Percentiles rank a stretch among this genome's conserved stretches.
Conservation (phyloP, 306 rosid species). For the Prunus padus region DNA sequence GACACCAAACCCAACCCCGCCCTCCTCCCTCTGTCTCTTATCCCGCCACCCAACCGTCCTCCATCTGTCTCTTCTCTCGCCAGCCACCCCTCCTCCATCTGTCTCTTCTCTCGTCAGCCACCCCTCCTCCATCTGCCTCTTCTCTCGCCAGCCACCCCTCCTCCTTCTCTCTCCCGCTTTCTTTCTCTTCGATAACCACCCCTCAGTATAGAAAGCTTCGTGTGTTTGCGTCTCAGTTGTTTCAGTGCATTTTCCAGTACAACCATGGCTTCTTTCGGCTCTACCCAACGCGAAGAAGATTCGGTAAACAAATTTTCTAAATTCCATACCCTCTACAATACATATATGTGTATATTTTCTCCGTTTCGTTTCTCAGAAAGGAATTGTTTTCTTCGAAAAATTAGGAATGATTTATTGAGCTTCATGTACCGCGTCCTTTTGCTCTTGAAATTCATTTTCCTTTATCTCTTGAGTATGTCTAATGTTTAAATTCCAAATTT, state of each 20-base stretch:
- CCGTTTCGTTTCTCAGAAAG: neutral
- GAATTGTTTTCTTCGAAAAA: neutral
- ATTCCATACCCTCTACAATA: neutral
- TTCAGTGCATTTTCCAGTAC: neutral
- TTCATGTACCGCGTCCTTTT: neutral
- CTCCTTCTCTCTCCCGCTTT: too few species aligned
- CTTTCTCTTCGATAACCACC: too few species aligned
- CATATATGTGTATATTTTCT: neutral
- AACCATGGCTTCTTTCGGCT: constrained; percentile 33
- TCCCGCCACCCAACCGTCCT: too few species aligned
- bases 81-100: too few species aligned
- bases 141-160: too few species aligned
- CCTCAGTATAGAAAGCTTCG: neutral
- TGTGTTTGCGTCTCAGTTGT: neutral
- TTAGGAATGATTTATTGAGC: neutral
- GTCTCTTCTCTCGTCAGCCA: too few species aligned
- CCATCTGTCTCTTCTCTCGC: too few species aligned
- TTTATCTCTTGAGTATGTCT: neutral
- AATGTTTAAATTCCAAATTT: neutral
- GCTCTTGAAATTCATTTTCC: neutral
- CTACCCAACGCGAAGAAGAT: constrained; percentile 27
- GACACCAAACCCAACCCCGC: too few species aligned
- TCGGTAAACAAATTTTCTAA: constrained; percentile 24
- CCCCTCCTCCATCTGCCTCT: too few species aligned
- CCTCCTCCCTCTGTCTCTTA: too few species aligned